phyloP scores from a whole-genome alignment of 2,329 filamentous ascomycete genomes.

The Gnomoniopsis smithogilvyi region DNA sequence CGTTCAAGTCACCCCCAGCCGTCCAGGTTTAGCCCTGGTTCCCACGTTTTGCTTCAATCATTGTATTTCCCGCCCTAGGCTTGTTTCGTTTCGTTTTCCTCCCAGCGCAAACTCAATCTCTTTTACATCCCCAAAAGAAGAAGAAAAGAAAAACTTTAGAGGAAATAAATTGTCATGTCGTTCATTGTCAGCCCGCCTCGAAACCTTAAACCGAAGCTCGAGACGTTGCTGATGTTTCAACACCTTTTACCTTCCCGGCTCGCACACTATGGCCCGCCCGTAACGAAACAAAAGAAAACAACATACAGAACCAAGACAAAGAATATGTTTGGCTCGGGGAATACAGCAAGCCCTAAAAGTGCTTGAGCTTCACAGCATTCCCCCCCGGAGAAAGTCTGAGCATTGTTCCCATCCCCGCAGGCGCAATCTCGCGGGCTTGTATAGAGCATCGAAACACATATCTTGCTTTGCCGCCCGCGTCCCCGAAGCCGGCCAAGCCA shows the following conservation, averaged over 20 bases:
- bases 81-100: neutral
- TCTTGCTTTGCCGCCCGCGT: neutral
- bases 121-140: neutral
- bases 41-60: neutral
- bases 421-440: neutral
- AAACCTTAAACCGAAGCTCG: too few species aligned
- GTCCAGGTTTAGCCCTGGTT: neutral
- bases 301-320: too few species aligned
- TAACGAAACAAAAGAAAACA: too few species aligned
- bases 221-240: too few species aligned
- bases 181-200: too few species aligned
- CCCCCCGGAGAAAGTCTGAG: neutral
- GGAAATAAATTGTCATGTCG: neutral
- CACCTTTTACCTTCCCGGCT: too few species aligned
- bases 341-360: neutral
- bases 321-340: neutral
- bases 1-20: neutral
- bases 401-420: neutral
- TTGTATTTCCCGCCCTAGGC: neutral
- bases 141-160: too few species aligned
- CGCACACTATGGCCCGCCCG: too few species aligned
- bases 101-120: neutral
- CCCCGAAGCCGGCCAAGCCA: neutral
- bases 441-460: neutral
- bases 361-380: neutral